phyloP scores from a whole-genome alignment of 2,329 filamentous ascomycete genomes.

The Penicillium occitanis region DNA sequence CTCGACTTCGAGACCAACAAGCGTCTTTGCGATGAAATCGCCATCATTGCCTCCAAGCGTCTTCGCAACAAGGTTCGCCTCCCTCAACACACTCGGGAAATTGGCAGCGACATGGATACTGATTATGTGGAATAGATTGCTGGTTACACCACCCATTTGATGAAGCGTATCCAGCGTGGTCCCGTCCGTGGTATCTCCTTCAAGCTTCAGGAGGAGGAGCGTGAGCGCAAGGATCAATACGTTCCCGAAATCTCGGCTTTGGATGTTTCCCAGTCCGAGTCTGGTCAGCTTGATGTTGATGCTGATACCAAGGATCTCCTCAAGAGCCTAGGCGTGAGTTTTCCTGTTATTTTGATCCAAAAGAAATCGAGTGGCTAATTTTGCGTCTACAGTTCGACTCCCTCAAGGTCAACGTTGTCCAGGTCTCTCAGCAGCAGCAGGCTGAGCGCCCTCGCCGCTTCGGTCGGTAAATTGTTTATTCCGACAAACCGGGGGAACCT shows the following conservation, averaged over 20 bases:
- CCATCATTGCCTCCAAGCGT: constrained; percentile 98
- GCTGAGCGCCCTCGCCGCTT: constrained; percentile 80
- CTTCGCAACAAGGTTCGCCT: constrained; percentile 89
- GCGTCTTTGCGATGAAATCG: constrained; percentile 99
- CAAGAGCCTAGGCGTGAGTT: constrained; percentile 96
- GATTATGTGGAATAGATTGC: constrained; percentile 65
- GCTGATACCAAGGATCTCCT: constrained; percentile 97
- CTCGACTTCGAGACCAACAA: constrained; percentile 99
- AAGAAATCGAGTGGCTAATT: background rate
- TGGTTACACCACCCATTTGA: constrained; percentile 96
- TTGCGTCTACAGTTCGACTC: constrained; percentile 73
- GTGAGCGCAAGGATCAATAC: constrained; percentile 99
- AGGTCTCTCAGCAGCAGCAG: constrained; percentile 83
- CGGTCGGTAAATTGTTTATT: constrained; percentile 38
- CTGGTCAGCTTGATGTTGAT: constrained; percentile 91
- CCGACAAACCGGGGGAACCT: background rate
- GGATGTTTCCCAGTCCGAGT: constrained; percentile 94
- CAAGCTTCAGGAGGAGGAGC: constrained; percentile 99
- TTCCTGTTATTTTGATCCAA: background rate
- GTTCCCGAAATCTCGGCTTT: constrained; percentile 98
- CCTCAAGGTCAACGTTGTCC: constrained; percentile 93
- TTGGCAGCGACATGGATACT: background rate
- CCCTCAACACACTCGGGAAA: background rate
- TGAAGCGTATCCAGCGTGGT: constrained; percentile 99
- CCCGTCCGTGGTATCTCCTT: constrained; percentile 99